Evolutionary conservation across 169 alveolate genomes (phyloP), one percentile per base, ranked within the genome.

Genomic region (Babesia ovis): DNA sequence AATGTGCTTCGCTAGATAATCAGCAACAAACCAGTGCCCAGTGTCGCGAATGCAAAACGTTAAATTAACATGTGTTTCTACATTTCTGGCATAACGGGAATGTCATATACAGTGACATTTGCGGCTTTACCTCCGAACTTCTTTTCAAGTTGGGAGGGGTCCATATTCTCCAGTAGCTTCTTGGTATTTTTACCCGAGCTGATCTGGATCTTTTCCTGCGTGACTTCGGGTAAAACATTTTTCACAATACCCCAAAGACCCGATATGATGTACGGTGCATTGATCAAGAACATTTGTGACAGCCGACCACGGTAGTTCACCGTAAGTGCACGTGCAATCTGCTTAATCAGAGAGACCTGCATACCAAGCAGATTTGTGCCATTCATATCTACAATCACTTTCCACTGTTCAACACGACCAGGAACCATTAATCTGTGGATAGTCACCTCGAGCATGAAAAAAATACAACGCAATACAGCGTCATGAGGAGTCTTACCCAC

Each of bases 351-450:
- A 25, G 80, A 34, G 25, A 77, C 81, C 56, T 80, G 92, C 22
- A 87, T 70, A 39, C 74, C 82, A 53, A 87, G 57, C 39, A 87
- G 82, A 54, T 84, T 74, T 22, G 89, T 79, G 23, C 90, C 84
- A 22, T 76, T 74, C 75, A 87, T 37, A 57, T 87, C 92, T 16
- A 87, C 61, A 22, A 87, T 77, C 37, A 87, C 91, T 59, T 74
- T 61, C 92, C 92, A 87, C 71, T 87, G 92, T 23, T 87, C 92
- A 6, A 87, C 57, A 20, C 74, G 71, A 22, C 92, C 92, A 18
- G 89, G 91, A 34, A 87, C 51, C 72, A 87, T 50, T 50, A 87
- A 56, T 23, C 77, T 64, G 22, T 71, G 68, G n/a, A 87, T 79
- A 29, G 60, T 50, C 23, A 83, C 68, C 68, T 87, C 92, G 55